These are phyloP conservation scores for Stachybotrys echinatus DNA, from an alignment of 2,329 filamentous ascomycete species.

Conservation along the genomic window DNA sequence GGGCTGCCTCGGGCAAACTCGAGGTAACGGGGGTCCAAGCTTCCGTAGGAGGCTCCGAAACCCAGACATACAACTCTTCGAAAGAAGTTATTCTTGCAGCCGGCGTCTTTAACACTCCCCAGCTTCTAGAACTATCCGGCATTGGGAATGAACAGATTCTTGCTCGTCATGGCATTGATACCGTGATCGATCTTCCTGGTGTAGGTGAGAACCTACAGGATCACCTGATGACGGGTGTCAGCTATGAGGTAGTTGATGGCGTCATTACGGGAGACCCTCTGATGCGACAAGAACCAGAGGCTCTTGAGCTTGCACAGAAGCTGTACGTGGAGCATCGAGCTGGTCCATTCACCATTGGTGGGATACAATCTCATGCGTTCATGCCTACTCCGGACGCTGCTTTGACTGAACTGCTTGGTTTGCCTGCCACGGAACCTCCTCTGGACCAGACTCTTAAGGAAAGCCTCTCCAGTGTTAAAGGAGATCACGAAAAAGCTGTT, in stretches of 20 bases:
- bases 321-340: conserved; percentile 10
- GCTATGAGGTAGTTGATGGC: conserved; percentile 14
- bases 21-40: conserved; percentile 14
- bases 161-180: conserved; percentile 18
- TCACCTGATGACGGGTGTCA: conserved; percentile 12
- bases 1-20: conserved; percentile 1
- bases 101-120: conserved; percentile 35
- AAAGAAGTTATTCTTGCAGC: conserved; percentile 37
- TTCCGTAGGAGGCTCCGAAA: conserved; percentile 7
- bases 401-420: conserved; percentile 7
- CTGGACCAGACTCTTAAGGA: too few species aligned
- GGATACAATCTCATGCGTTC: conserved; percentile 14
- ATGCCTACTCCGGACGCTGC: conserved; percentile 13
- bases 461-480: conserved; percentile 2
- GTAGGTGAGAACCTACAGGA: conserved; percentile 35
- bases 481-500: conserved; percentile 5
- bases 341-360: conserved; percentile 10
- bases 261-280: conserved; percentile 15
- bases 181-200: conserved; percentile 25
- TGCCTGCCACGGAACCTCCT: background rate
- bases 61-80: conserved; percentile 13
- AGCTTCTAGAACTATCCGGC: conserved; percentile 37
- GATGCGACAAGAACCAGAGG: conserved; percentile 1
- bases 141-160: conserved; percentile 30
- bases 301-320: conserved; percentile 6